Evolutionary conservation across 2,329 filamentous ascomycete species (phyloP), one percentile per base, ranked within the genome.

Genomic region (Fusarium newnesense): DNA sequence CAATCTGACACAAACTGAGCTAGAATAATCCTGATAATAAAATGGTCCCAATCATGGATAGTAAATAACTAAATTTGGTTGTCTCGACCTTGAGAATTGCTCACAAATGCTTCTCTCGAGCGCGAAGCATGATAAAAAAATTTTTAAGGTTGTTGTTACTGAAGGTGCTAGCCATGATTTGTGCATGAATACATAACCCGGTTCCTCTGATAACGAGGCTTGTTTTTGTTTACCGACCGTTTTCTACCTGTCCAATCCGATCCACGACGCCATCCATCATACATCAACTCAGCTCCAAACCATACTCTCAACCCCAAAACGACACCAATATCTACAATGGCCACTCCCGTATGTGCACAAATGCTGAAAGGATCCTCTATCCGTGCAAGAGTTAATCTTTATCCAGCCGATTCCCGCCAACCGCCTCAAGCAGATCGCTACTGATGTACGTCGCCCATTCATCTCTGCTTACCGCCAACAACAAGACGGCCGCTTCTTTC

Each of bases 341-440:
- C 81, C 74, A 81, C 81, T 76, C 81, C 82, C 74, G 82, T 83
- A 80, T 59, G 76, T 67, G 58, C 46, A 61, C 19, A 28, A 57
- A 50, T 30, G 43, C 30, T 30, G 39, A 36, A 24, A 32, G 40
- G n/a, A 53, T 26, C 58, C n/a, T 34, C 30, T 28, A 54, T 34
- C 24, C 32, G 34, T 44, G 24, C 42, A 52, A 19, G 52, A 73
- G 71, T 76, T 80, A 69, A 81, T 61, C 24, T 47, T 47, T 42
- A 30, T 42, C 40, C 79, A 96, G 93, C 94, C 94, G 69, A 88
- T 97, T 78, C 88, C 93, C 68, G 88, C 91, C 76, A 91, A 90
- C 79, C 88, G 94, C 75, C 89, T 97, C 75, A 93, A 92, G 85
- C 93, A 96, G 85, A 96, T 97, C 81, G 92, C 93, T 77, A 91